Percentiles rank a stretch among this genome's conserved stretches.
These are phyloP conservation scores for Cercophora samala DNA, from an alignment of 495 filamentous ascomycete species.

Conservation along the genomic window DNA sequence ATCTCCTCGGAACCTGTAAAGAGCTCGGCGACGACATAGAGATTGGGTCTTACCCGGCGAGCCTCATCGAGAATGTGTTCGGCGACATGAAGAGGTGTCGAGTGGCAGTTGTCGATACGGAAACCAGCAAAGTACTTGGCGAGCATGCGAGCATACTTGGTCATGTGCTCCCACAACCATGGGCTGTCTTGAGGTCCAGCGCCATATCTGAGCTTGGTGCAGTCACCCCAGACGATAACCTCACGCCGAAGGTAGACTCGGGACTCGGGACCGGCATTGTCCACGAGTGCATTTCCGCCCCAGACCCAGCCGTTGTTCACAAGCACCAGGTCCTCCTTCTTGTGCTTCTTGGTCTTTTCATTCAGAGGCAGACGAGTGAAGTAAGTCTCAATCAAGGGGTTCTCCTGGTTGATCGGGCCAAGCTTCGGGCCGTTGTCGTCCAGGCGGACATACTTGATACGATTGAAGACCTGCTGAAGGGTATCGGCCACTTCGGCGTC, in stretches of 20 bases:
- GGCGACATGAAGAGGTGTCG: constrained; percentile 87
- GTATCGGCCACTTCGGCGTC: constrained; percentile 78
- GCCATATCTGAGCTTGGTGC: constrained; percentile 95
- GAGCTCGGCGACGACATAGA: constrained; percentile 91
- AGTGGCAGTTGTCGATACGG: constrained; percentile 98
- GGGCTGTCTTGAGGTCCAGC: constrained; percentile 76
- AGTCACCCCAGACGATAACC: constrained; percentile 98
- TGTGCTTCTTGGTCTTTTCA: constrained; percentile 71
- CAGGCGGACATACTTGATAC: constrained; percentile 86
- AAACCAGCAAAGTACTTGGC: constrained; percentile 95
- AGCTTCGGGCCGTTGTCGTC: constrained; percentile 88
- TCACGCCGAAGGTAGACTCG: constrained; percentile 88
- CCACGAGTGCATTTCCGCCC: constrained; percentile 88
- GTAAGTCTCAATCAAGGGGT: constrained; percentile 89
- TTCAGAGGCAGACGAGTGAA: constrained; percentile 89
- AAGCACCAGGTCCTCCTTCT: constrained; percentile 70
- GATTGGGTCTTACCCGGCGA: constrained; percentile 77
- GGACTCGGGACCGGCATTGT: constrained; percentile 87
- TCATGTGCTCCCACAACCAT: constrained; percentile 94
- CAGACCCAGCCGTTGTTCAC: constrained; percentile 99
- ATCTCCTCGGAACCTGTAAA: constrained; percentile 95
- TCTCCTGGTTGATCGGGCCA: constrained; percentile 70
- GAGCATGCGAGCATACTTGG: constrained; percentile 84
- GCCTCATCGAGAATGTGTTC: constrained; percentile 94
- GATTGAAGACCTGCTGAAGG: constrained; percentile 86